Base-by-base conservation (phyloP, 2,329 filamentous ascomycete species). In the Venturia pyrina region DNA sequence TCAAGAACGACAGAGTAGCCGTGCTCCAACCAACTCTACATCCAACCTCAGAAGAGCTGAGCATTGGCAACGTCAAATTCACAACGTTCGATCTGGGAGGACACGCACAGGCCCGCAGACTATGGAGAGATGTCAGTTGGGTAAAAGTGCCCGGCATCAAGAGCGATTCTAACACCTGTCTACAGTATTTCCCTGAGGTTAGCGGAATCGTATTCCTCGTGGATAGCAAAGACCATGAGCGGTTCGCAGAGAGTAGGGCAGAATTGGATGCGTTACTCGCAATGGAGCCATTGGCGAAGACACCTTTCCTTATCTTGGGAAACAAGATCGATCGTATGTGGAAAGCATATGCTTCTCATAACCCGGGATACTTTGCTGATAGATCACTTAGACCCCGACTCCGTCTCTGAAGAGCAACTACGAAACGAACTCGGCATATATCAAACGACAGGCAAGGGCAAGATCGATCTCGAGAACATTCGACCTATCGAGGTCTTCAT, bases 251-350 rank as follows among this genome's bases (percentile, higher is more conserved):
- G 82, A 90, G 92, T 75, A 98, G 98, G 83, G 93, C 90, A 72
- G 95, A 99, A 82, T 89, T 99, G 69, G 93, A 98, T 75, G 92
- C 77, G 6, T 28, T 64, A 64, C 85, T 99, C 71, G 87, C 90
- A 69, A 97, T 98, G 93, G 95, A 99, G 81, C 93, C 98, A 76
- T 86, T 98, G 48, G 82, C 87, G 76, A 97, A 96, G 83, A 93
- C 96, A 11, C 95, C 95, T 65, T 98, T 98, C 78, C 86, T 98
- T 68, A 87, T 99, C 72, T 86, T 99, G 69, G 95, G 95, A 72
- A 99, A 99, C 87, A 99, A 99, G 87, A 99, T 98, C 78, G 95
- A 99, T 78, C 93, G 69, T 70, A 65, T 64, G 69, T 64, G 32
- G 21, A 65, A 28, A 10, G 34, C 2, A 28, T 48, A 17, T n/a